Percentiles rank a stretch among this genome's conserved stretches.
phyloP scores from a whole-genome alignment of 2,329 filamentous ascomycete genomes.

The Davidsoniella virescens region DNA sequence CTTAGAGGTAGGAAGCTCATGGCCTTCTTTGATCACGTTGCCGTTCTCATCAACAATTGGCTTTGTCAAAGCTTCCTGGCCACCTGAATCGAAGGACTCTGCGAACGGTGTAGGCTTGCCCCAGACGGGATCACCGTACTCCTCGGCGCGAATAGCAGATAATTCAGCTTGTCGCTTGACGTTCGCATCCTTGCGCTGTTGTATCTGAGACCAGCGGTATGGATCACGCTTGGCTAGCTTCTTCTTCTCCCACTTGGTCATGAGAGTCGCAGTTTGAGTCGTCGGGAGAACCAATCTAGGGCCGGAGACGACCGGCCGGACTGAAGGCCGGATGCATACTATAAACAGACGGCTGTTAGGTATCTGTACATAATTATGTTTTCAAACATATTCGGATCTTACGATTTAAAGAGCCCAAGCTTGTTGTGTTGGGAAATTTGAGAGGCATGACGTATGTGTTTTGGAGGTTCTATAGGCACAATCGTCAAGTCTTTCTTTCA shows the following conservation, averaged over 20 bases:
- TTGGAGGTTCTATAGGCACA: not conserved
- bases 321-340: conserved; percentile 46
- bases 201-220: conserved; percentile 64
- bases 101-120: conserved; percentile 71
- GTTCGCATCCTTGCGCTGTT: conserved; percentile 72
- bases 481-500: not conserved
- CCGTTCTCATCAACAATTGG: conserved; percentile 26
- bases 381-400: conserved; percentile 21
- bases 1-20: conserved; percentile 29
- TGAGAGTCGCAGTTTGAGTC: conserved; percentile 46
- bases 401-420: conserved; percentile 45
- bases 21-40: conserved; percentile 24
- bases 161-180: conserved; percentile 58
- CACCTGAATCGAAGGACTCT: conserved; percentile 58
- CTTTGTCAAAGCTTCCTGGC: conserved; percentile 26
- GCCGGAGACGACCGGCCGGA: conserved; percentile 28
- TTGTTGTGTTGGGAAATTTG: conserved; percentile 44
- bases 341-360: not conserved
- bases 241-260: conserved; percentile 44
- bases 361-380: conserved; percentile 13
- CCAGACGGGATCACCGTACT: conserved; percentile 61
- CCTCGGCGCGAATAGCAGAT: conserved; percentile 42
- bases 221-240: conserved; percentile 58
- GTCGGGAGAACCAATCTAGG: conserved; percentile 34
- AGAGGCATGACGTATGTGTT: conserved; percentile 41